Percentiles rank a stretch among this genome's conserved stretches.
phyloP scores from a whole-genome alignment of 345 rosid species.

The Gynandropsis gynandra region DNA sequence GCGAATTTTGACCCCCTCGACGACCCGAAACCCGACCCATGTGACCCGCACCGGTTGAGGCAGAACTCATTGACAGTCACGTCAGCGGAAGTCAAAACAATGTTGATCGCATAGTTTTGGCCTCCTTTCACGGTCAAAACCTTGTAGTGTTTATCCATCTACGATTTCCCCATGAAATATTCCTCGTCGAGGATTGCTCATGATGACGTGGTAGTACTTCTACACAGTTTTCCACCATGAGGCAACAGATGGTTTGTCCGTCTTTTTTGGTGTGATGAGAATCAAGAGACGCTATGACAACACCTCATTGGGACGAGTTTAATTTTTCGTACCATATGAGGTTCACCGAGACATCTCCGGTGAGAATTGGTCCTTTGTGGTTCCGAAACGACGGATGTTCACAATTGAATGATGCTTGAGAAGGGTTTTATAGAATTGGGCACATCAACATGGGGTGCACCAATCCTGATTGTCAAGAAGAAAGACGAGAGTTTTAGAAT shows the following conservation, averaged over 20 bases:
- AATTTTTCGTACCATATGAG: slow-evolving; percentile 31
- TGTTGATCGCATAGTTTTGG: slow-evolving; percentile 31
- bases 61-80: slow-evolving; percentile 71
- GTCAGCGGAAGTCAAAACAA: slow-evolving; percentile 61
- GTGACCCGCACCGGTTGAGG: slow-evolving; percentile 67
- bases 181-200: slow-evolving; percentile 34
- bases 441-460: too few relatives aligned
- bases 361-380: slow-evolving; percentile 25
- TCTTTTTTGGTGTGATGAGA: neutral
- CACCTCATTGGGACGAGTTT: slow-evolving; percentile 26
- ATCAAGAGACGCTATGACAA: slow-evolving; percentile 24
- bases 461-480: too few relatives aligned
- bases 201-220: slow-evolving; percentile 21
- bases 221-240: slow-evolving; percentile 36
- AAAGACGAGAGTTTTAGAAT: too few relatives aligned
- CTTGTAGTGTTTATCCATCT: slow-evolving; percentile 27
- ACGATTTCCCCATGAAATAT: slow-evolving; percentile 47
- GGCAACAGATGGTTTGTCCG: slow-evolving; percentile 24
- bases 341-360: slow-evolving; percentile 21
- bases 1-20: slow-evolving; percentile 16
- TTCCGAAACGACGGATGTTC: neutral
- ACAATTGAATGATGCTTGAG: too few relatives aligned
- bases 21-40: slow-evolving; percentile 31
- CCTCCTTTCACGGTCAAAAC: slow-evolving; percentile 36
- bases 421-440: too few relatives aligned